Percentiles rank a stretch among this genome's conserved stretches.
These are phyloP conservation scores for Talaromyces pinophilus DNA, from an alignment of 2,329 filamentous ascomycete species.

Conservation along the genomic window DNA sequence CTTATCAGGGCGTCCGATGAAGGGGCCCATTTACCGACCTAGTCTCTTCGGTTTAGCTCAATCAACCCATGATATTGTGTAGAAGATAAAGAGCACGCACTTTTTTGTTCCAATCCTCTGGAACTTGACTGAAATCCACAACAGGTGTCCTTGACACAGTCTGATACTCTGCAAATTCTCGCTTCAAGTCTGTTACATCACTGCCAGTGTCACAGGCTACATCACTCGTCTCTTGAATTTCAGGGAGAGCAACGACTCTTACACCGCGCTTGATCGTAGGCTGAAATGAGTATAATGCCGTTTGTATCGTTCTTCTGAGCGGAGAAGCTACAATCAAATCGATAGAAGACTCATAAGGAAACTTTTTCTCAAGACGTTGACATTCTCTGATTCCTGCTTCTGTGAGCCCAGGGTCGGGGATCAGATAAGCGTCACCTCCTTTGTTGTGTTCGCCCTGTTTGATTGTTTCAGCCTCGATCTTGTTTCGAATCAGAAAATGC, in stretches of 20 bases:
- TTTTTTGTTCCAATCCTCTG: constrained; percentile 22
- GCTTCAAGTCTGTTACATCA: constrained; percentile 15
- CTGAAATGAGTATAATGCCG: constrained; percentile 22
- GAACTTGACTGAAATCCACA: constrained; percentile 21
- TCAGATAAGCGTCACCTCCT: constrained; percentile 24
- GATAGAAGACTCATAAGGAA: constrained; percentile 22
- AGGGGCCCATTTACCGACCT: constrained; percentile 23
- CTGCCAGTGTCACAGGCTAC: constrained; percentile 24
- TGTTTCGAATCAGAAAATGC: background rate
- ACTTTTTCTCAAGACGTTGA: constrained; percentile 12
- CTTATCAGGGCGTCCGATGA: constrained; percentile 22
- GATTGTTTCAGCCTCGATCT: background rate
- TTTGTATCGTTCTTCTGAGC: constrained; percentile 23
- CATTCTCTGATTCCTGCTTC: constrained; percentile 21
- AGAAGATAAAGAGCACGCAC: background rate
- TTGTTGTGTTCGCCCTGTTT: constrained; percentile 24
- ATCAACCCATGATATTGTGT: background rate
- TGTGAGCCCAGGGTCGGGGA: constrained; percentile 22
- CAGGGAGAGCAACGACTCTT: constrained; percentile 24
- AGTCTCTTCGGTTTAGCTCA: background rate
- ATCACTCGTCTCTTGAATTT: constrained; percentile 24
- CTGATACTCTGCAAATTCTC: constrained; percentile 13
- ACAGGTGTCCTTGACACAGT: background rate
- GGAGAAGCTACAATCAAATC: constrained; percentile 24
- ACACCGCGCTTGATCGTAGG: constrained; percentile 22